Evolutionary conservation across 2,329 filamentous ascomycete genomes (phyloP).

Genomic region (Fusarium papillatum): DNA sequence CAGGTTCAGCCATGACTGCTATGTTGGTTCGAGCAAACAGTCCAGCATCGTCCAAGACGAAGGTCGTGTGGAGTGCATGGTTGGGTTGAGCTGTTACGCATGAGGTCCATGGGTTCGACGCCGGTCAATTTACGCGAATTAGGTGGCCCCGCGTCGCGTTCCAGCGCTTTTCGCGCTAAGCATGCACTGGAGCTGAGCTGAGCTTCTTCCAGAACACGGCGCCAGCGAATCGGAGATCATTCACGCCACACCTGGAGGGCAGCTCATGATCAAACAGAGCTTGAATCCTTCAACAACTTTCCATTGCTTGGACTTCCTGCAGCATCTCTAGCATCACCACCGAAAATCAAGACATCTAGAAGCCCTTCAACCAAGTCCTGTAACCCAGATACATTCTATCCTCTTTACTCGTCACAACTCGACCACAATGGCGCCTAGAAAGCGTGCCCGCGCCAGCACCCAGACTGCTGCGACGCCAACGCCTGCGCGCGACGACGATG

Average conservation of each 20-base stretch:
- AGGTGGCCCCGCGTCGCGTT: constrained; percentile 39
- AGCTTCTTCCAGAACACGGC: background rate
- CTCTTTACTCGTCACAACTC: background rate
- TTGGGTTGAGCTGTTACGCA: constrained; percentile 13
- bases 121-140: constrained; percentile 29
- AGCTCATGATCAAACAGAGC: constrained; percentile 12
- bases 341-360: background rate
- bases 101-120: background rate
- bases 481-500: constrained; percentile 67
- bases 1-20: constrained; percentile 51
- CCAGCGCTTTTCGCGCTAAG: constrained; percentile 22
- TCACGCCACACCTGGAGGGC: constrained; percentile 21
- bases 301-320: constrained; percentile 4
- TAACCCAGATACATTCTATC: background rate
- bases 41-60: constrained; percentile 24
- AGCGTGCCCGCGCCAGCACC: constrained; percentile 71
- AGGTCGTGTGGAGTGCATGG: constrained; percentile 4
- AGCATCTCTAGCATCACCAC: background rate
- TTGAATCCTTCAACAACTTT: constrained; percentile 15
- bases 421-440: constrained; percentile 75
- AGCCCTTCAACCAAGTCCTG: background rate
- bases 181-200: constrained; percentile 2
- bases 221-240: constrained; percentile 17
- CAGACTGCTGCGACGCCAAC: constrained; percentile 71
- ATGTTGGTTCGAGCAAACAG: background rate